Percentiles rank a stretch among this genome's conserved stretches.
Evolutionary conservation across 2,329 filamentous ascomycete species (phyloP).

Genomic region (Colletotrichum acutatum): DNA sequence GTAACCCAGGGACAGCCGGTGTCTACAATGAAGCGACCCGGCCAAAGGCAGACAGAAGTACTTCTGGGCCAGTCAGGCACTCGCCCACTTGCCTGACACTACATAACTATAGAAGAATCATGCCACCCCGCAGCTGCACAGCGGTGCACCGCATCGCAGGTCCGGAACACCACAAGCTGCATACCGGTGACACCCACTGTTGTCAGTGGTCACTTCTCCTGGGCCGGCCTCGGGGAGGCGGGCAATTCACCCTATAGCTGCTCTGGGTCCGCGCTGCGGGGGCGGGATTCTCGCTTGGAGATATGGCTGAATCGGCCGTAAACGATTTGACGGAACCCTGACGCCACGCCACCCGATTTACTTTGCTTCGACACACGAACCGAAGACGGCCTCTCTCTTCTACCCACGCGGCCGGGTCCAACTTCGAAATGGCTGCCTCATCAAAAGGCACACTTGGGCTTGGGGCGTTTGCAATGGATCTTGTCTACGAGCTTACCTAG

Average conservation of each 20-base stretch:
- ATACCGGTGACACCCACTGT: slow-evolving; percentile 17
- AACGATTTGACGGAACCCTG: slow-evolving; percentile 25
- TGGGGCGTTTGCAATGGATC: neutral
- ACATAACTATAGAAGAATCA: slow-evolving; percentile 13
- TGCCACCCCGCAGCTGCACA: slow-evolving; percentile 30
- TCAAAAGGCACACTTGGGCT: neutral
- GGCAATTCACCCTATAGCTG: neutral
- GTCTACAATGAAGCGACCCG: neutral
- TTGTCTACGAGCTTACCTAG: slow-evolving; percentile 12
- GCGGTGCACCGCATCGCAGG: slow-evolving; percentile 6
- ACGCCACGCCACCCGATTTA: slow-evolving; percentile 25
- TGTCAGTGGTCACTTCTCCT: neutral
- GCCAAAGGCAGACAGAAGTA: neutral
- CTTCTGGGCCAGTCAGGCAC: slow-evolving; percentile 1
- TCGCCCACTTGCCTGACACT: slow-evolving; percentile 13
- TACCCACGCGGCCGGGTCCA: slow-evolving; percentile 13
- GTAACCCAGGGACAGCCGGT: neutral
- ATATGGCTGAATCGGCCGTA: slow-evolving; percentile 28
- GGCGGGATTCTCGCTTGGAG: slow-evolving; percentile 13
- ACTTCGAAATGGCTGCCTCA: slow-evolving; percentile 11
- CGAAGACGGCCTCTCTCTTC: slow-evolving; percentile 15
- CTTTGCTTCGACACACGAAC: slow-evolving; percentile 26
- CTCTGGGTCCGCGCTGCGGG: neutral
- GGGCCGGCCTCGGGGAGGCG: slow-evolving; percentile 6
- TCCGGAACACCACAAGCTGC: slow-evolving; percentile 21